phyloP scores from a whole-genome alignment of 148 eudicot genomes.

The Nepenthes mirabilis region DNA sequence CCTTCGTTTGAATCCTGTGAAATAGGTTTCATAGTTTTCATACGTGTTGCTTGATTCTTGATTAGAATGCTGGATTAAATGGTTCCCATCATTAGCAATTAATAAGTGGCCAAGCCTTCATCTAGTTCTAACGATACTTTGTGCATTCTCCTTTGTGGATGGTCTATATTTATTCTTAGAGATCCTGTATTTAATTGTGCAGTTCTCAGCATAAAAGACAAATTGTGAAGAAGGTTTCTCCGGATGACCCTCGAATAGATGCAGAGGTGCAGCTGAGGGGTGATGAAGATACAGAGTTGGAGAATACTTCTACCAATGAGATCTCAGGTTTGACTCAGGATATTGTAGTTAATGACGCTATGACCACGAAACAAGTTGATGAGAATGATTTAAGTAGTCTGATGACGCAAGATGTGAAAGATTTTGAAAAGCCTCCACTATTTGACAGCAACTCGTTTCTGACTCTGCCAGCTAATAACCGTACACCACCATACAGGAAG shows the following conservation, averaged over 20 bases:
- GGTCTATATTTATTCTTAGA: constrained; percentile 1
- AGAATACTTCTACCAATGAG: constrained; percentile 17
- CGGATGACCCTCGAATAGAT: constrained; percentile 26
- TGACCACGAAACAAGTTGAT: background rate
- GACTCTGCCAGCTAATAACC: too few relatives aligned
- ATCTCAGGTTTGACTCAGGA: constrained; percentile 16
- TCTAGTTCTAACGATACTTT: too few relatives aligned
- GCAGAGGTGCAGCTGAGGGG: constrained; percentile 26
- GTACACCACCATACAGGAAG: too few relatives aligned
- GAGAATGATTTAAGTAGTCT: too few relatives aligned
- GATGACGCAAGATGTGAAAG: constrained; percentile 12
- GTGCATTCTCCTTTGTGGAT: background rate
- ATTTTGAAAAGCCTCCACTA: constrained; percentile 6
- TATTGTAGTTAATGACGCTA: constrained; percentile 8
- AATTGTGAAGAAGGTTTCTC: constrained; percentile 37
- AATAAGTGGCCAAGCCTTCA: too few relatives aligned
- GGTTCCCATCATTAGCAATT: too few relatives aligned
- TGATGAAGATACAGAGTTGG: constrained; percentile 23
- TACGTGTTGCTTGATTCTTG: too few relatives aligned
- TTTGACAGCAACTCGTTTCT: constrained; percentile 6
- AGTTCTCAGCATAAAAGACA: constrained; percentile 61
- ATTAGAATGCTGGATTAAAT: too few relatives aligned
- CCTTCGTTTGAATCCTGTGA: too few relatives aligned
- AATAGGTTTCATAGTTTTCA: too few relatives aligned
- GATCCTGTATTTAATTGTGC: constrained; percentile 9